Conservation (phyloP, 257 asterid species). For the Voacanga thouarsii region DNA sequence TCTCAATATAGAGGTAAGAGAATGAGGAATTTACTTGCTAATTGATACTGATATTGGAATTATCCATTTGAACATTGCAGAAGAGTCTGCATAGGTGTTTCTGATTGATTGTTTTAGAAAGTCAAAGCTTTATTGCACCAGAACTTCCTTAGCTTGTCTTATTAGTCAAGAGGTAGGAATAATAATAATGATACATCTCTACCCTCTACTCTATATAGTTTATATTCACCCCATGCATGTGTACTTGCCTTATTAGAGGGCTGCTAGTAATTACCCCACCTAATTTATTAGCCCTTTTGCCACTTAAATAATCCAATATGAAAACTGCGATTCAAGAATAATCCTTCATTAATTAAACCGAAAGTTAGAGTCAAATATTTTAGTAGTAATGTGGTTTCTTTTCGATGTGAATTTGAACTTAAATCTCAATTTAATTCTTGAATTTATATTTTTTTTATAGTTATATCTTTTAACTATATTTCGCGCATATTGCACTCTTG, state of each 20-base stretch:
- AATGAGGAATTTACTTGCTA: not conserved
- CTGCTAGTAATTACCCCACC: conserved; percentile 6
- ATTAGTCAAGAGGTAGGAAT: conserved; percentile 17
- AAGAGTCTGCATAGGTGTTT: not conserved
- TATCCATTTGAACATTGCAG: not conserved
- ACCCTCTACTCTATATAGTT: not conserved
- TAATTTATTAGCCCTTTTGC: not conserved
- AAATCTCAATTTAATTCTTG: too few species aligned
- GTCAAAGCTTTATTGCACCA: conserved; percentile 24
- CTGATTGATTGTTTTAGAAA: conserved; percentile 3
- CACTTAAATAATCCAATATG: not conserved
- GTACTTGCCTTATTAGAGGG: conserved; percentile 3
- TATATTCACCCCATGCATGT: not conserved
- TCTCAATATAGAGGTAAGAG: not conserved
- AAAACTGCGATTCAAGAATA: not conserved
- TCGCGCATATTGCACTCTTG: too few species aligned
- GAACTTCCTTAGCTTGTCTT: conserved; percentile 3
- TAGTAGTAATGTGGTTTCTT: not conserved
- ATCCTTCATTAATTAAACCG: not conserved
- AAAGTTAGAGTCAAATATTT: not conserved
- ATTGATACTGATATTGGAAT: not conserved
- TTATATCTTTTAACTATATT: too few species aligned
- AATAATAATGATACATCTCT: too few species aligned
- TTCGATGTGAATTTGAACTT: too few species aligned
- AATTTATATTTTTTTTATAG: too few species aligned